phyloP scores from a whole-genome alignment of 169 alveolate species.

The Perkinsus olseni region DNA sequence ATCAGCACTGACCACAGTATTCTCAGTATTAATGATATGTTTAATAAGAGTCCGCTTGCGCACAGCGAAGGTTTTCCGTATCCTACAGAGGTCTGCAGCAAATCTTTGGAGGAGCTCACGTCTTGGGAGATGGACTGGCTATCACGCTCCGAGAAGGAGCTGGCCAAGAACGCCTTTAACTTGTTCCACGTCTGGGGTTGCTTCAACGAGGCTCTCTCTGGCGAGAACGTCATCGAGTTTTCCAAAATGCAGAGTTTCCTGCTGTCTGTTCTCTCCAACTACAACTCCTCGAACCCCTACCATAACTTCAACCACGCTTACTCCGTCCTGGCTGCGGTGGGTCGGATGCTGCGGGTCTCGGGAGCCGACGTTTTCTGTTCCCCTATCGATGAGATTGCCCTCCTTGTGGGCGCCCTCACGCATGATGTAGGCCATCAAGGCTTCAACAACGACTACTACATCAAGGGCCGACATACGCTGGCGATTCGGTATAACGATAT shows the following conservation, averaged over 20 bases:
- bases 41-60: background rate
- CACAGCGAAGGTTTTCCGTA: background rate
- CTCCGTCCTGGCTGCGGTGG: constrained; percentile 22
- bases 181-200: background rate
- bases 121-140: background rate
- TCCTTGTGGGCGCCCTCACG: constrained; percentile 28
- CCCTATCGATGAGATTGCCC: constrained; percentile 16
- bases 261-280: background rate
- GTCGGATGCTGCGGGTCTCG: constrained; percentile 17
- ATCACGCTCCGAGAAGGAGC: background rate
- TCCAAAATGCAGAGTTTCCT: background rate
- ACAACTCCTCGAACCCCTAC: constrained; percentile 17
- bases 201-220: background rate
- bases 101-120: background rate
- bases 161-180: background rate
- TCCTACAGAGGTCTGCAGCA: background rate
- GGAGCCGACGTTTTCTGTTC: constrained; percentile 20
- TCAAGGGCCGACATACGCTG: background rate
- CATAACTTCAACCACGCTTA: constrained; percentile 36
- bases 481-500: constrained; percentile 13
- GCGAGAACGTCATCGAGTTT: background rate
- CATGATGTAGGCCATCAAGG: constrained; percentile 38
- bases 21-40: background rate
- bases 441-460: constrained; percentile 24
- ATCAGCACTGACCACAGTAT: background rate